Percentiles rank a stretch among this genome's conserved stretches.
These are phyloP conservation scores for Collybiopsis confluens DNA, from an alignment of 768 basidiomycete species.

Conservation along the genomic window DNA sequence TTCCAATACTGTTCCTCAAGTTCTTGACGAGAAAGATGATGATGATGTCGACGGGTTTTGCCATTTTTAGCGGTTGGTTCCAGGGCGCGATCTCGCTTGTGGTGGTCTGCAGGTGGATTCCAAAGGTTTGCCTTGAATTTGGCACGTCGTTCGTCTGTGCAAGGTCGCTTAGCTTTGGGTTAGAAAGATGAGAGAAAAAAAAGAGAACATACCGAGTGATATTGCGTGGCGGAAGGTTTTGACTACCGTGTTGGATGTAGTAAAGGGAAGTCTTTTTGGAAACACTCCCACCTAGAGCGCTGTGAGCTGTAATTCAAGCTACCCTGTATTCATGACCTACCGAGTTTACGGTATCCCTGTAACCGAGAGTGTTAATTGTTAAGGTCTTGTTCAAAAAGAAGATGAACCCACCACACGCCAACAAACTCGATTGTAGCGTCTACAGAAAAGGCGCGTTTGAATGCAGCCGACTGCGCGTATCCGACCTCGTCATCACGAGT, in stretches of 20 bases:
- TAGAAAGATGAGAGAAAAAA: too few relatives aligned
- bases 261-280: constrained; percentile 53
- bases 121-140: constrained; percentile 16
- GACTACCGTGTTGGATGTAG: constrained; percentile 44
- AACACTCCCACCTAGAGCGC: constrained; percentile 23
- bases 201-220: constrained; percentile 21
- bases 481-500: constrained; percentile 43
- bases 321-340: too few relatives aligned
- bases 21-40: not conserved
- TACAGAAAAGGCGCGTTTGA: constrained; percentile 53
- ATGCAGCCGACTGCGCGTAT: constrained; percentile 45
- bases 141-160: constrained; percentile 29
- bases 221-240: constrained; percentile 37
- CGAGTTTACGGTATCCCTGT: constrained; percentile 71
- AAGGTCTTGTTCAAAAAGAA: too few relatives aligned
- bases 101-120: not conserved
- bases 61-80: too few relatives aligned
- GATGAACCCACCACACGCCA: constrained; percentile 49
- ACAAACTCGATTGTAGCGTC: constrained; percentile 54
- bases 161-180: too few relatives aligned
- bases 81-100: not conserved
- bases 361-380: too few relatives aligned
- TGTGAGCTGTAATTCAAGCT: too few relatives aligned
- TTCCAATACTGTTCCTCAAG: not conserved
- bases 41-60: not conserved